Evolutionary conservation across 2,329 filamentous ascomycete genomes (phyloP).

Genomic region (Corniculantispora saksenae): DNA sequence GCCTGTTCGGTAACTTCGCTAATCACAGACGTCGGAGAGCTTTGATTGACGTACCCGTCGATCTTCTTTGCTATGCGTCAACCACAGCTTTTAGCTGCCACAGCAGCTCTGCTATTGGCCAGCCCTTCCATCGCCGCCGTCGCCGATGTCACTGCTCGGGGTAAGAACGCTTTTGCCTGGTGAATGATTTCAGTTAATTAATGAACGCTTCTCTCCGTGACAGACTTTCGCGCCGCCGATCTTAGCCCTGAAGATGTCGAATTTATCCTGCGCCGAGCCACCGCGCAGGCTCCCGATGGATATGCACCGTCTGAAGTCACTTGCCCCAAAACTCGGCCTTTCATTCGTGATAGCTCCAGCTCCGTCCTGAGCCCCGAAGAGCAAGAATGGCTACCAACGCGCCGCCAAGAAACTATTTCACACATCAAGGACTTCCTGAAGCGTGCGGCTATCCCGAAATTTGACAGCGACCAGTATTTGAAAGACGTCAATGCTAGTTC

Average conservation of each 20-base stretch:
- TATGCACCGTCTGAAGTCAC: slow-evolving; percentile 70
- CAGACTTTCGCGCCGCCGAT: slow-evolving; percentile 1
- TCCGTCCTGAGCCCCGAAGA: slow-evolving; percentile 65
- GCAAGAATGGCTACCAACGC: slow-evolving; percentile 68
- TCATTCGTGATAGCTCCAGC: slow-evolving; percentile 61
- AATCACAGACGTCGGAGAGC: neutral
- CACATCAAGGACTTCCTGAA: slow-evolving; percentile 75
- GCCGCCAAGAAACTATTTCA: slow-evolving; percentile 71
- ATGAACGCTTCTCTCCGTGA: neutral
- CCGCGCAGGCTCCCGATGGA: slow-evolving; percentile 41
- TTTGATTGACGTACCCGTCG: neutral
- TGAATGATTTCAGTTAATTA: neutral
- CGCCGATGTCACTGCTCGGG: neutral
- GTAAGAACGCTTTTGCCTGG: neutral
- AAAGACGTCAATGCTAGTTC: slow-evolving; percentile 31
- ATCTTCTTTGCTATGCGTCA: slow-evolving; percentile 11
- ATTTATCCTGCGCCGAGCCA: slow-evolving; percentile 16
- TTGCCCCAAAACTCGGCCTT: slow-evolving; percentile 71
- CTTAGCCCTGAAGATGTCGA: slow-evolving; percentile 7
- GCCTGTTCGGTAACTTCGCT: neutral
- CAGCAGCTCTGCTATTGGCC: neutral
- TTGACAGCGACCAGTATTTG: slow-evolving; percentile 76
- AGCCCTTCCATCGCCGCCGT: neutral
- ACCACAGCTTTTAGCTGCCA: slow-evolving; percentile 10
- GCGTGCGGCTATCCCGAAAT: slow-evolving; percentile 72